Evolutionary conservation across 139 green algal genomes (phyloP).

Genomic region (Edaphochlamys debaryana): DNA sequence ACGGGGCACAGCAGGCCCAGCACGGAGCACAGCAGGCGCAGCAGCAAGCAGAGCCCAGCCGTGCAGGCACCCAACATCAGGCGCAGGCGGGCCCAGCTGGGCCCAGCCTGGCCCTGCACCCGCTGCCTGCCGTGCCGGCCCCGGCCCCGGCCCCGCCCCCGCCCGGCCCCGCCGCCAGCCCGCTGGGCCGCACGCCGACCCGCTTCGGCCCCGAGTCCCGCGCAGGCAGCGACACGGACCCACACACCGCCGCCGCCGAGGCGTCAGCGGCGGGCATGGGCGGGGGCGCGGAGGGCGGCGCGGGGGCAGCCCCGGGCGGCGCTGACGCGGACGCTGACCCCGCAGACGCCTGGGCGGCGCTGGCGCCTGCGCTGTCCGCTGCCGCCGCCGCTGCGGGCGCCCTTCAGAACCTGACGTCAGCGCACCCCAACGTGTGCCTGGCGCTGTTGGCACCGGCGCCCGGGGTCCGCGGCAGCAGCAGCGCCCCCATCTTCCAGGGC

Average conservation of each 20-base stretch:
- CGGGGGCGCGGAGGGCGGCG: not conserved
- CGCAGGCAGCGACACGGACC: too few relatives aligned
- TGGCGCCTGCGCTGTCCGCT: slow-evolving; percentile 25
- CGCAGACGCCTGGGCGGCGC: not conserved
- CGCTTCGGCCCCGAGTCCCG: too few relatives aligned
- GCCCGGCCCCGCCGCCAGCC: too few relatives aligned
- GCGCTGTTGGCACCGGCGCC: slow-evolving; percentile 8
- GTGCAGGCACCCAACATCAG: too few relatives aligned
- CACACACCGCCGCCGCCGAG: too few relatives aligned
- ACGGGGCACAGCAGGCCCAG: not conserved
- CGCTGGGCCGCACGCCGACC: too few relatives aligned
- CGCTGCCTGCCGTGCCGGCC: too few relatives aligned
- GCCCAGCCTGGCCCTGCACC: too few relatives aligned
- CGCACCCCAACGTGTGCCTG: not conserved
- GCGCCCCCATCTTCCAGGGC: not conserved
- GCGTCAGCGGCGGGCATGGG: too few relatives aligned
- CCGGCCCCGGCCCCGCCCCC: too few relatives aligned
- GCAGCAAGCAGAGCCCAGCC: not conserved
- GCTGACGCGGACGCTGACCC: not conserved
- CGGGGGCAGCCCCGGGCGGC: not conserved
- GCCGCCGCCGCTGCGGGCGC: slow-evolving; percentile 23
- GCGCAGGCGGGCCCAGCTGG: too few relatives aligned
- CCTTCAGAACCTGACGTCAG: slow-evolving; percentile 20
- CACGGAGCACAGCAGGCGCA: not conserved
- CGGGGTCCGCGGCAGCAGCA: not conserved